Percentiles rank a stretch among this genome's conserved stretches.
Conservation (phyloP, 208 protist genomes). For the Trichomonas tenax region DNA sequence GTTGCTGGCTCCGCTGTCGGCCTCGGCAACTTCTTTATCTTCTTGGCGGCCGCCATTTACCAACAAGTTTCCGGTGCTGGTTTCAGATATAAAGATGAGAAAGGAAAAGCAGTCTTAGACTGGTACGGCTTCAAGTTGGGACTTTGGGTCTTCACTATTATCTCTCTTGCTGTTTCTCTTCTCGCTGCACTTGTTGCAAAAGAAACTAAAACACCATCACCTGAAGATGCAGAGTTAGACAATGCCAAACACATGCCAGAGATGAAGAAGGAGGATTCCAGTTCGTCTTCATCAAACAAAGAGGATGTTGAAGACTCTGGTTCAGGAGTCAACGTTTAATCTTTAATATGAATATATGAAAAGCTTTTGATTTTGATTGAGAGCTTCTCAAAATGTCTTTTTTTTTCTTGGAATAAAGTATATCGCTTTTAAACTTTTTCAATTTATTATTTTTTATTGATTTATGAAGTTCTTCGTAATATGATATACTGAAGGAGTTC, state of each 20-base stretch:
- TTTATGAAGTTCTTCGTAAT: too few species aligned
- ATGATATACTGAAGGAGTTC: too few species aligned
- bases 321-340: neutral
- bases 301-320: neutral
- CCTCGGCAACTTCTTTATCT: neutral
- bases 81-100: neutral
- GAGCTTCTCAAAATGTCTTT: neutral
- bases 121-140: neutral
- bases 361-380: neutral
- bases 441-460: too few species aligned
- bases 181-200: neutral
- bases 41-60: neutral
- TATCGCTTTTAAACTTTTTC: too few species aligned
- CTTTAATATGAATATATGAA: neutral
- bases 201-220: neutral
- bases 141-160: neutral
- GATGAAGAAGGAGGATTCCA: neutral
- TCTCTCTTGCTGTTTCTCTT: neutral
- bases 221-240: neutral
- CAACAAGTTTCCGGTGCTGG: neutral
- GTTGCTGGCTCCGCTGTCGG: neutral
- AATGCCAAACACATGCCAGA: neutral
- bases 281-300: neutral
- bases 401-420: too few species aligned
- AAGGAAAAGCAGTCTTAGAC: neutral